Evolutionary conservation across 306 rosid species (phyloP), one percentile per base, ranked within the genome.

Genomic region (Prosopis cineraria): DNA sequence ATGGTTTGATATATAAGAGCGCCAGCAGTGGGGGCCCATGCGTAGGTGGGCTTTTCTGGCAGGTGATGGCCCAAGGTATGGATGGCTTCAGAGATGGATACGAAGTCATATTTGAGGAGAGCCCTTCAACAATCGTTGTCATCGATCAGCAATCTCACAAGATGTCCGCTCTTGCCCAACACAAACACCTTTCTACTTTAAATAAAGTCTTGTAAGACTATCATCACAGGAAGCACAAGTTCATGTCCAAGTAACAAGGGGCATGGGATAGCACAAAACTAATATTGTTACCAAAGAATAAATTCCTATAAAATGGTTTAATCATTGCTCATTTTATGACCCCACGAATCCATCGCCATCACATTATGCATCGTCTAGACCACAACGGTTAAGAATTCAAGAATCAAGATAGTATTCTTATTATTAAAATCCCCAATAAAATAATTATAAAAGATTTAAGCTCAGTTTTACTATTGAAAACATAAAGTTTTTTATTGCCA

Each of bases 31-130:
- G 72, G 41, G 89, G 89, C 5, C 58, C 89, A 19, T 82, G 76
- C 29, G 82, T 73, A 0, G 86, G 86, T 58, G 84, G 86, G n/a
- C 79, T 85, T 20, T 82, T 85, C 56, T 85, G 89, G 86, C 89
- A 85, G 48, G 82, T 82, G 8, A 29, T 79, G 80, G 72, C 78
- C 72, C 72, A 62, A 68, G 86, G 80, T 76, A 76, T 79, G 86
- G 86, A 85, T 22, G 24, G 40, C 65, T 52, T 72, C 1, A 25
- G 80, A 3, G 84, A 85, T 43, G 89, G 84, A 4, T 82, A 82
- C 7, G 83, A 82, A 45, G 47, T 82, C 72, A 47, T 82, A 17
- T 68, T 82, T 3, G 36, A 67, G 5, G 84, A 77, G 1, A 72
- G 58, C 36, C 86, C 78, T 72, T 85, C 86, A 40, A 82, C 84